Conservation (phyloP, 305 asterid genomes). For the Fraxinus platypoda region DNA sequence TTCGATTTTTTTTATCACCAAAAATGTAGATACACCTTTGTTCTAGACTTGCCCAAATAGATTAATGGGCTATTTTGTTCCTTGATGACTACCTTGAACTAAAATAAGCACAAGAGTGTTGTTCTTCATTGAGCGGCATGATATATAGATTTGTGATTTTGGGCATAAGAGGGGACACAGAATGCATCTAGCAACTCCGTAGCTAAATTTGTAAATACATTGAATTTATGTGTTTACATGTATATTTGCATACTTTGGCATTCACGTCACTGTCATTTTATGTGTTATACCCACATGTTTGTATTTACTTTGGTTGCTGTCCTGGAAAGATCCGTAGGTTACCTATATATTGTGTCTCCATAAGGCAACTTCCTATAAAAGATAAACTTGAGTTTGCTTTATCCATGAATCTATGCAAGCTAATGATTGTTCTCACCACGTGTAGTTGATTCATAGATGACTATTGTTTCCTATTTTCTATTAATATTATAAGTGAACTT, state of each 20-base stretch:
- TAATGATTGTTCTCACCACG: conserved; percentile 3
- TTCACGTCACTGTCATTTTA: background rate
- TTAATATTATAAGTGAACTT: background rate
- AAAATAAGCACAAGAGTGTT: background rate
- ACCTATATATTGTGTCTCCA: background rate
- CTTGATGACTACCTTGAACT: background rate
- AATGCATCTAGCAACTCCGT: background rate
- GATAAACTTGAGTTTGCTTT: background rate
- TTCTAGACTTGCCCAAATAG: background rate
- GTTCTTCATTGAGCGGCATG: background rate
- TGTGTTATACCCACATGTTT: conserved; percentile 8
- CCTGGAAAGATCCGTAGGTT: background rate
- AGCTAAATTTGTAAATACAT: background rate
- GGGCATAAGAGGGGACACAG: background rate
- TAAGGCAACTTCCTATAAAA: background rate
- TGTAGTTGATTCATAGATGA: conserved; percentile 9
- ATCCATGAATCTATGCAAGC: background rate
- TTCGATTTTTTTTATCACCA: background rate
- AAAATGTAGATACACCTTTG: background rate
- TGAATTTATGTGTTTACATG: conserved; percentile 8
- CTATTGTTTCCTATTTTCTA: background rate
- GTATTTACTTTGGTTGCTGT: conserved; percentile 14
- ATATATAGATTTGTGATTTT: background rate
- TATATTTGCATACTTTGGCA: background rate
- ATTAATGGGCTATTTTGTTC: background rate